phyloP scores from a whole-genome alignment of 1,284 basidiomycete species.

The Trametes pubescens region DNA sequence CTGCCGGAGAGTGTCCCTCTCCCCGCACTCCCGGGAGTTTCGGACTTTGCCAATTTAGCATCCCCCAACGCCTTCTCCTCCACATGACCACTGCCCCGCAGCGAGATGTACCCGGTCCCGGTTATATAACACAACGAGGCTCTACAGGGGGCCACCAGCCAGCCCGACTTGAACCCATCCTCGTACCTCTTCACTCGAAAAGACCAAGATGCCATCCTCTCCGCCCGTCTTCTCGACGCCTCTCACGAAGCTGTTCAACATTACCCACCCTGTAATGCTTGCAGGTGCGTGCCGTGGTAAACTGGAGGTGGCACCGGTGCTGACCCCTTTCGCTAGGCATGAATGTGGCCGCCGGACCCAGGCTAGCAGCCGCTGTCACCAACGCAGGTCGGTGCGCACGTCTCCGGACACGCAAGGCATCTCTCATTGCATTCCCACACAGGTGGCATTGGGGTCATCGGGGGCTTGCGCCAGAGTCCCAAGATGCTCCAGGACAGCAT shows the following conservation, averaged over 20 bases:
- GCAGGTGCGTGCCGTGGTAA: slow-evolving; percentile 51
- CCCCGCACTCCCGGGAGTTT: not conserved
- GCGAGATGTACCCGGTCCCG: slow-evolving; percentile 7
- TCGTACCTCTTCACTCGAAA: slow-evolving; percentile 63
- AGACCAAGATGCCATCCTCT: slow-evolving; percentile 71
- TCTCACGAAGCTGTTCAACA: slow-evolving; percentile 74
- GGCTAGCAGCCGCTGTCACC: slow-evolving; percentile 79
- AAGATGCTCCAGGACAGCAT: slow-evolving; percentile 70
- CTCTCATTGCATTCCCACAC: not conserved
- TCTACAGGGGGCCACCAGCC: not conserved
- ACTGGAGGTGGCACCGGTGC: too few relatives aligned
- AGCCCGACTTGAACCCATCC: slow-evolving; percentile 41
- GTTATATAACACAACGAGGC: slow-evolving; percentile 8
- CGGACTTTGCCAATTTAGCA: not conserved
- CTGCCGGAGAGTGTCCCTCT: slow-evolving; percentile 3
- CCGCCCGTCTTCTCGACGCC: slow-evolving; percentile 66
- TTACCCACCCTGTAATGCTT: slow-evolving; percentile 86
- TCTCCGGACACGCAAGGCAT: not conserved
- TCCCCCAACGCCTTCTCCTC: not conserved
- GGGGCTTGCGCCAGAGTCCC: slow-evolving; percentile 77
- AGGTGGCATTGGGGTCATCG: slow-evolving; percentile 87
- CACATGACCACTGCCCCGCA: slow-evolving; percentile 11
- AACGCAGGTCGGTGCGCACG: slow-evolving; percentile 64
- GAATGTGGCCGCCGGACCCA: slow-evolving; percentile 86
- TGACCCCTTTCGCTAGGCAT: slow-evolving; percentile 57